Base-by-base conservation (phyloP, 164 flowering plant species). In the Sextonia rubra region DNA sequence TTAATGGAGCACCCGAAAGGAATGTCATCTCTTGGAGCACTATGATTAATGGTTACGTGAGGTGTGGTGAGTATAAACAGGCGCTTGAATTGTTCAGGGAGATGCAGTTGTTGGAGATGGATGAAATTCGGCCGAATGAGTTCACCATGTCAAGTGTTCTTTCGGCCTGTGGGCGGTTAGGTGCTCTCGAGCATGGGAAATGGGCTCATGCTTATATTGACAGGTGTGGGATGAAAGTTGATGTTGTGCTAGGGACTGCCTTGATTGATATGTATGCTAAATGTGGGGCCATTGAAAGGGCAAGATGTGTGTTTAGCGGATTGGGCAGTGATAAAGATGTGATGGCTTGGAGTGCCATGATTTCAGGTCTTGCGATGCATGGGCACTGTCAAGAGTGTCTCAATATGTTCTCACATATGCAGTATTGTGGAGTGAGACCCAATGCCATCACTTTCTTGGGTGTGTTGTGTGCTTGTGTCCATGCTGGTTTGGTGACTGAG, bases 251-350 rank as follows among this genome's bases (percentile, higher is more conserved):
- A 2, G 85, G 83, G 15, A 80, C 85, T 68, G 62, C 93, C 24
- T 79, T 91, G 77, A 78, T 91, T 68, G 93, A 89, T 68, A 91
- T 91, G 97, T 91, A 89, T 78, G 86, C 92, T 1, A 89, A 91
- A 73, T 90, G 96, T 73, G 96, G 91, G 65, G 74, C 78, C 68
- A 73, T 80, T 62, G 80, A 79, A 37, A 77, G 77, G 52, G 82
- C 84, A 3, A 66, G 70, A 30, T 25, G 48, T 49, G 82, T 81
- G 26, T 81, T 83, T 68, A 11, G 24, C 30, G 62, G 67, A 24
- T 65, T 81, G 74, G 80, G 82, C n/a, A 15, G 73, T 22, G 61
- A 79, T 12, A 81, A 76, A 72, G 86, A 81, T 73, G 86, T 83
- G 55, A 77, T 71, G 79, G 77, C 84, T 69, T 83, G 82, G 84